Evolutionary conservation across 1,284 basidiomycete genomes (phyloP), one percentile per base, ranked within the genome.

Genomic region (Papiliotrema nemorosa): DNA sequence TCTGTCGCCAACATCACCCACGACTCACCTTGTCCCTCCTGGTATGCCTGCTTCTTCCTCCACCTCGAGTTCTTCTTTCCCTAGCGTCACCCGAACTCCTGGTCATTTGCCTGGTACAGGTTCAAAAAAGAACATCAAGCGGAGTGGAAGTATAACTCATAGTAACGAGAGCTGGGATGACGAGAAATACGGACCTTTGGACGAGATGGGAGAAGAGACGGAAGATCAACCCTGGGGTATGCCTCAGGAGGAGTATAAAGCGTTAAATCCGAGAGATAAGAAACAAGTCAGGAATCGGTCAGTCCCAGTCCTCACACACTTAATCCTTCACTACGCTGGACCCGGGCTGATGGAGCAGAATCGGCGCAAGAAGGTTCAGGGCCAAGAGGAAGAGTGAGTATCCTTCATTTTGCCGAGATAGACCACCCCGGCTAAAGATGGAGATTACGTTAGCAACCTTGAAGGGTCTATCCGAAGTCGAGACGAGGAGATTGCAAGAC

Each of bases 351-450:
- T 31, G 13, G 35, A 7, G 16, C 43, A 62, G 63, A 44, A 66
- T 71, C 34, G 70, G 70, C 4, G 70, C 70, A 0, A 42, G 67
- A 27, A 42, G 66, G 36, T 73, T 73, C 58, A 54, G 70, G 12
- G 69, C 68, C 3, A 73, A 71, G 50, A 56, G 68, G n/a, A 73
- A 73, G 45, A 63, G 69, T 70, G 48, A 53, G 70, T 60, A 9
- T 9, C 16, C 21, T 24, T 35, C 33, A 25, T 4, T 13, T 33
- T 34, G n/a, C 13, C 20, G 37, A 21, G 22, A 6, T 18, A n/a
- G 25, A 43, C 14, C n/a, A 27, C 25, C n/a, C 25, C 3, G 9
- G 20, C 7, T 34, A 39, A 18, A 41, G 24, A 7, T 13, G 3
- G 43, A 67, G 65, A 65, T 42, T 64, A 67, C 41, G 62, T 67